These are phyloP conservation scores for Atkinsonella hypoxylon DNA, from an alignment of 2,329 filamentous ascomycete species.

Conservation along the genomic window DNA sequence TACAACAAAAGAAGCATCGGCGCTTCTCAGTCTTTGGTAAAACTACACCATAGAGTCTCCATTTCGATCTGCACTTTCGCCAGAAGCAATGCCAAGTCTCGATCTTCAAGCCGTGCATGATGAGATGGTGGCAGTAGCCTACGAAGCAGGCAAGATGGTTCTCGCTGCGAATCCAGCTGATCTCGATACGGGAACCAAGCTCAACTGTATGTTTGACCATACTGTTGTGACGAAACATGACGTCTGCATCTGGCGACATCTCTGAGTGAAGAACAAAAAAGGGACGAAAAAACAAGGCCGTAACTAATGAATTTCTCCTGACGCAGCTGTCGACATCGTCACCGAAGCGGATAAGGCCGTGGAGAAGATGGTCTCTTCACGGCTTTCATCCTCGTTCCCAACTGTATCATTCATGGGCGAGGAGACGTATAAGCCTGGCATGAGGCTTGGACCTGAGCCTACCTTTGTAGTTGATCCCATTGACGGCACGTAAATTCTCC, in stretches of 20 bases:
- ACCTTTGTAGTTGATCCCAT: constrained; percentile 78
- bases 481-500: constrained; percentile 38
- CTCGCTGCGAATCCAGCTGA: constrained; percentile 46
- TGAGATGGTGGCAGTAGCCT: constrained; percentile 45
- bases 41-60: too few relatives aligned
- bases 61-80: background rate
- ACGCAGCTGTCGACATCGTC: constrained; percentile 53
- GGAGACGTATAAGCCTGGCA: constrained; percentile 62
- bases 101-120: constrained; percentile 52
- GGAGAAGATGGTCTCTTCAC: constrained; percentile 46
- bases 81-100: constrained; percentile 34
- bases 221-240: background rate
- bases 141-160: constrained; percentile 54
- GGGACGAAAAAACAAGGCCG: background rate
- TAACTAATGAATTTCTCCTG: background rate
- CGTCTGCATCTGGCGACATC: background rate
- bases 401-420: constrained; percentile 57
- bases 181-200: constrained; percentile 46
- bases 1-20: background rate
- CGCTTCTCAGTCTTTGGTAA: background rate
- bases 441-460: constrained; percentile 48
- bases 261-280: background rate
- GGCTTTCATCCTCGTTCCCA: constrained; percentile 41
- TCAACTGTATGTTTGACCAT: constrained; percentile 40
- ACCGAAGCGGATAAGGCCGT: constrained; percentile 57